Base-by-base conservation (phyloP, 148 eudicot species). In the Dianthus caryophyllus region DNA sequence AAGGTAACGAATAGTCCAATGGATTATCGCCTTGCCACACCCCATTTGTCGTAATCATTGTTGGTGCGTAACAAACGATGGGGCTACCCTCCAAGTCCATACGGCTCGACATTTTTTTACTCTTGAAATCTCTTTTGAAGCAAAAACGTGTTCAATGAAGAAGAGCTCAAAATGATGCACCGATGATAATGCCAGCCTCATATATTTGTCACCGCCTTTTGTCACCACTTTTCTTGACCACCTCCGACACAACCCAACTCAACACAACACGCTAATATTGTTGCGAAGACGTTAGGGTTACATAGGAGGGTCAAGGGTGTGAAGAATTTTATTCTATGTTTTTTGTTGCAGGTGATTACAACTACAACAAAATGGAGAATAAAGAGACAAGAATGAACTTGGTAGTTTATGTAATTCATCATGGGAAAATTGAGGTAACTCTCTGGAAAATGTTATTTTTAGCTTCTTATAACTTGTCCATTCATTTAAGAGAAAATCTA, bases 1-100 rank as follows among this genome's bases (percentile, higher is more conserved):
- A 86, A 8, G 92, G 90, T 56, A 89, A 81, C 5, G 96, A 85
- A 66, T 79, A 87, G 27, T 84, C 79, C 21, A 89, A 82, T 47
- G 96, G 96, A 77, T 81, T 80, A 64, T 87, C 87, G 13, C 89
- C 89, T 76, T 89, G 96, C 81, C 88, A 89, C 6, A 87, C 75
- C 66, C 96, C 96, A 51, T 86, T 83, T 2, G 91, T 85, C 64
- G 89, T 85, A 54, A 85, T 85, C 89, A 85, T 83, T 16, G 85
- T 81, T 0, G 89, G 89, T 9, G 84, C 84, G 68, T 85, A 85
- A 21, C 89, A 85, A 50, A 85, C 83, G 26, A 85, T 79, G 9
- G 81, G 69, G 36, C n/a, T 72, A 0, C 44, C 1, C 9, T 60
- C 71, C 9, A 0, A 0, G 5, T 6, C 33, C 31, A 27, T 9